A percentile compares a stretch with the other conserved stretches of the same genome.
These are phyloP conservation scores for Phytophthora sansomeana DNA, from an alignment of 352 stramenopile genomes.

Conservation along the genomic window DNA sequence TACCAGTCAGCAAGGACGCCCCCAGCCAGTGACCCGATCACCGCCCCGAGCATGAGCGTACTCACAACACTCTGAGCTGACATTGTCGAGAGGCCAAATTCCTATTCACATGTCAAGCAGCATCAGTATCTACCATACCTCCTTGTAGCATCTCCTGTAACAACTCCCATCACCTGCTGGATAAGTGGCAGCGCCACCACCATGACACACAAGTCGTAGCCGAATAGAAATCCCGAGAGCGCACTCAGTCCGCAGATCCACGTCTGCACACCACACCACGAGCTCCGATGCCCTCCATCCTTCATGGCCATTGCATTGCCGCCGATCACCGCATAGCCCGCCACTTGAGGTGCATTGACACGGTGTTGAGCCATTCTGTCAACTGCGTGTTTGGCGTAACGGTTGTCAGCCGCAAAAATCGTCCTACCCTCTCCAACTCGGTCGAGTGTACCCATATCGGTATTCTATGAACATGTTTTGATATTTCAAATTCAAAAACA, in stretches of 20 bases:
- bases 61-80: conserved; percentile 68
- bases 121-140: background rate
- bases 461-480: background rate
- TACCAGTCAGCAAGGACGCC: conserved; percentile 66
- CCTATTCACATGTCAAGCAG: conserved; percentile 35
- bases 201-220: conserved; percentile 84
- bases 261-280: conserved; percentile 42
- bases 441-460: conserved; percentile 19
- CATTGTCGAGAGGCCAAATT: conserved; percentile 61
- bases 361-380: conserved; percentile 22
- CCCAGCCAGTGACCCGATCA: conserved; percentile 66
- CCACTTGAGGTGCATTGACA: conserved; percentile 8
- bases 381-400: conserved; percentile 17
- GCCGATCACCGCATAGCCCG: conserved; percentile 15
- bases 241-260: conserved; percentile 70
- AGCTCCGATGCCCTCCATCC: background rate
- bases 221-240: conserved; percentile 77
- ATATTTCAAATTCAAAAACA: conserved; percentile 39
- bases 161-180: conserved; percentile 41
- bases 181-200: conserved; percentile 74
- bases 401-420: background rate
- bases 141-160: background rate
- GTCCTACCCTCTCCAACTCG: background rate
- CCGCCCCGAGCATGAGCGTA: conserved; percentile 72
- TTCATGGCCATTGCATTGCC: conserved; percentile 7